phyloP scores from a whole-genome alignment of 75 land plant genomes.

The Ceratopteris richardii region DNA sequence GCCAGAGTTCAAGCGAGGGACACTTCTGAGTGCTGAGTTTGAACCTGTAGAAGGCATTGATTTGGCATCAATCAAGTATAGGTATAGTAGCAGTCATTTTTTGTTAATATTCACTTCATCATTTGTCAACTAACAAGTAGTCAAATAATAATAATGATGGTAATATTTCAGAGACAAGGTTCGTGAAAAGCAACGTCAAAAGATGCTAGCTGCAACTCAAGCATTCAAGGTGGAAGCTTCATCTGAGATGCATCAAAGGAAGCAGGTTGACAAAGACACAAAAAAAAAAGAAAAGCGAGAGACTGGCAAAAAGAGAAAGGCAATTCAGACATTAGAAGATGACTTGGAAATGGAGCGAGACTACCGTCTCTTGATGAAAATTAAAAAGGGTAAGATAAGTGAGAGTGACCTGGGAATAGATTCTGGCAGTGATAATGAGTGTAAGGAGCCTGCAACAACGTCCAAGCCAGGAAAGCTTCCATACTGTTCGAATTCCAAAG shows the following conservation, averaged over 20 bases:
- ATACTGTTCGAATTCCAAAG: no score
- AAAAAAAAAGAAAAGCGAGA: constrained; percentile 37
- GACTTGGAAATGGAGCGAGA: constrained; percentile 74
- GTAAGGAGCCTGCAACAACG: not conserved
- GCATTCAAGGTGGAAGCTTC: constrained; percentile 14
- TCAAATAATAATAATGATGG: not conserved
- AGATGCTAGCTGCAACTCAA: constrained; percentile 40
- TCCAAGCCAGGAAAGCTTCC: not conserved
- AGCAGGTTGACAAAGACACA: constrained; percentile 5
- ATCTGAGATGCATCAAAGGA: not conserved
- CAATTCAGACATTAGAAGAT: constrained; percentile 54
- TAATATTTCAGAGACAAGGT: constrained; percentile 58
- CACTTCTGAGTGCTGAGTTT: constrained; percentile 61
- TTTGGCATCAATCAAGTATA: constrained; percentile 59
- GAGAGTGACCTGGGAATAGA: constrained; percentile 67
- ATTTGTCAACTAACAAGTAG: no score
- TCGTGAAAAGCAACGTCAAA: constrained; percentile 88
- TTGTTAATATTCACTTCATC: not conserved
- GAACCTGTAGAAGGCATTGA: constrained; percentile 67
- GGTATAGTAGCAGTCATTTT: constrained; percentile 32
- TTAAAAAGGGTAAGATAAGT: constrained; percentile 70
- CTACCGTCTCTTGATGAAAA: constrained; percentile 78
- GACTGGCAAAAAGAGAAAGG: constrained; percentile 62
- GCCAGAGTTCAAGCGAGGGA: constrained; percentile 84
- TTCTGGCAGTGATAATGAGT: constrained; percentile 37